A percentile compares a stretch with the other conserved stretches of the same genome.
Conservation (phyloP, 768 basidiomycete genomes). For the Rhizopogon rudus region DNA sequence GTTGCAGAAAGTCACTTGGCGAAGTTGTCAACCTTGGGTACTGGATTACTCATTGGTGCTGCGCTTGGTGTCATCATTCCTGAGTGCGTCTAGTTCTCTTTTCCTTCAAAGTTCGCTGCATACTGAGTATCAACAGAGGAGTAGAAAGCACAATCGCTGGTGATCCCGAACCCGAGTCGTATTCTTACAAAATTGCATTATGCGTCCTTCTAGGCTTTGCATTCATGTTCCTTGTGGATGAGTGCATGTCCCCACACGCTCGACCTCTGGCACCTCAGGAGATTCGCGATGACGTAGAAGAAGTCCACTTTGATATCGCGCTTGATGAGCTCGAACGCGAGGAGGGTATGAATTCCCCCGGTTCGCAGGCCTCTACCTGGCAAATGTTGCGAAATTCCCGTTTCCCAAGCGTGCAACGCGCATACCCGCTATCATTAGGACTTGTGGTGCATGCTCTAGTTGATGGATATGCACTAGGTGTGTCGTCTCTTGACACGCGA, state of each 20-base stretch:
- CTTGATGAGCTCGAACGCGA: constrained; percentile 52
- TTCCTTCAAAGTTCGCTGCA: neutral
- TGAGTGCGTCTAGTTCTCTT: constrained; percentile 54
- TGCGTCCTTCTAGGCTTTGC: constrained; percentile 59
- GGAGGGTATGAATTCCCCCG: constrained; percentile 20
- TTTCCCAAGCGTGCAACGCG: constrained; percentile 31
- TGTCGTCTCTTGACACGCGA: constrained; percentile 48
- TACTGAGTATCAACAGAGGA: constrained; percentile 43
- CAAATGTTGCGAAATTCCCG: constrained; percentile 2
- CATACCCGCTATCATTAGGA: constrained; percentile 78
- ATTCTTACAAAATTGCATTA: constrained; percentile 52
- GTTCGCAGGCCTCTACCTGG: constrained; percentile 11
- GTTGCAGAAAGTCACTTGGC: constrained; percentile 40
- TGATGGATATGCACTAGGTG: constrained; percentile 90
- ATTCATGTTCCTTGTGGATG: constrained; percentile 60
- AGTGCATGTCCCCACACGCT: constrained; percentile 49
- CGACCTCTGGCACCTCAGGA: constrained; percentile 26
- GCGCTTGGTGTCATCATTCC: constrained; percentile 91
- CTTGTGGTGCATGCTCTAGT: constrained; percentile 84
- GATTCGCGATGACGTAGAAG: constrained; percentile 2
- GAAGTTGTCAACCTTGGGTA: constrained; percentile 55
- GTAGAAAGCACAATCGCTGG: constrained; percentile 53
- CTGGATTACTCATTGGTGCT: constrained; percentile 84
- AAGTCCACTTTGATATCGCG: constrained; percentile 58
- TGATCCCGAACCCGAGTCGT: constrained; percentile 32